phyloP scores from a whole-genome alignment of 805 yeast species.

The Zygoascus flipseniorum region DNA sequence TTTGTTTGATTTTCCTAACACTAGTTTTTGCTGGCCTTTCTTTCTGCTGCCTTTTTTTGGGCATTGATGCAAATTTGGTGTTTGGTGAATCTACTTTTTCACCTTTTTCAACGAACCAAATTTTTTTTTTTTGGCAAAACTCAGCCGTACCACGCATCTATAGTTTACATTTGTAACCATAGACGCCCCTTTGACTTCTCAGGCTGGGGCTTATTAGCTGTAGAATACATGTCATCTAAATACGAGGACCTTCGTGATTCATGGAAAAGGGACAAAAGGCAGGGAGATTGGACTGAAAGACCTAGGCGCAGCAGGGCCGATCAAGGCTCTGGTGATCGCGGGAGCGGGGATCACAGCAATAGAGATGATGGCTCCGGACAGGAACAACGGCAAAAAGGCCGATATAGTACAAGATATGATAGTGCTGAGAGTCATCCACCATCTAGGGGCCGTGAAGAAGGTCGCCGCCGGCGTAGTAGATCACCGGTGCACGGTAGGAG shows the following conservation, averaged over 20 bases:
- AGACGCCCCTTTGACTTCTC: background rate
- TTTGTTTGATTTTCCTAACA: constrained; percentile 1
- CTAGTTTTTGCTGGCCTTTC: background rate
- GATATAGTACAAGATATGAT: background rate
- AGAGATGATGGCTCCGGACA: background rate
- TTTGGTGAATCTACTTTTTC: background rate
- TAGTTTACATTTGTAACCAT: background rate
- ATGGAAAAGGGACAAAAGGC: background rate
- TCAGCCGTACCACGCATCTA: background rate
- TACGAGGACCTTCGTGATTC: background rate
- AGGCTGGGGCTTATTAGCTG: too few relatives aligned
- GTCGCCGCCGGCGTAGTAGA: background rate
- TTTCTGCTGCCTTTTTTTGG: constrained; percentile 6
- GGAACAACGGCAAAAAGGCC: background rate
- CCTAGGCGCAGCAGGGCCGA: too few relatives aligned
- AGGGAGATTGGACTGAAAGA: background rate
- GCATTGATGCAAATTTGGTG: constrained; percentile 2
- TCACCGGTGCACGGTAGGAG: background rate
- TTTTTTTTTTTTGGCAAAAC: background rate
- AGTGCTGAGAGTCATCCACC: background rate
- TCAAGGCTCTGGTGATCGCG: too few relatives aligned
- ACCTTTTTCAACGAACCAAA: background rate
- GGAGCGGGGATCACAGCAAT: background rate
- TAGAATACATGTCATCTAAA: background rate
- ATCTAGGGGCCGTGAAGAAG: background rate